A percentile compares a stretch with the other conserved stretches of the same genome.
Conservation (phyloP, 1,284 basidiomycete species). For the Xerocomus nothofagi region DNA sequence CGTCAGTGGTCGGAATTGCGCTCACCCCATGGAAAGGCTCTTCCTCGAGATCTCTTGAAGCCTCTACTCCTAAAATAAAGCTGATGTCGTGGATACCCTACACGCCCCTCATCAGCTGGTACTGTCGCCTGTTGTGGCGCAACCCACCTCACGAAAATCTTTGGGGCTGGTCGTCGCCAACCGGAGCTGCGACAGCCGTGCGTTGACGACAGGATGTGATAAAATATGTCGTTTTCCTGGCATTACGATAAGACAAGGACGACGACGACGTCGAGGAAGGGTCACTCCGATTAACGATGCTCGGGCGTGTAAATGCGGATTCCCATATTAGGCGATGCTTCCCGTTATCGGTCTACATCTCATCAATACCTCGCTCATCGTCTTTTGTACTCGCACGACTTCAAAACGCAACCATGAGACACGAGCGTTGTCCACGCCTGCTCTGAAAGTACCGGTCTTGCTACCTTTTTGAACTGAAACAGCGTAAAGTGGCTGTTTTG, state of each 20-base stretch:
- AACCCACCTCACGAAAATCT: slow-evolving; percentile 74
- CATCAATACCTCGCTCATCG: slow-evolving; percentile 49
- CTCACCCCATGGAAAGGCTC: slow-evolving; percentile 62
- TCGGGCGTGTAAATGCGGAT: background rate
- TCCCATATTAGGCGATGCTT: slow-evolving; percentile 5
- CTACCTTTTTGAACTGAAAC: slow-evolving; percentile 79
- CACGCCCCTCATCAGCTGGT: slow-evolving; percentile 10
- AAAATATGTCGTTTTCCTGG: slow-evolving; percentile 50
- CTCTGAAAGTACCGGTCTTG: slow-evolving; percentile 48
- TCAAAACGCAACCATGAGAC: slow-evolving; percentile 65
- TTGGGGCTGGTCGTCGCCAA: slow-evolving; percentile 62
- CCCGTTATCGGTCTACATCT: background rate
- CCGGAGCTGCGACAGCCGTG: slow-evolving; percentile 71
- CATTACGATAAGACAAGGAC: slow-evolving; percentile 20
- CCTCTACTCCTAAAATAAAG: slow-evolving; percentile 73
- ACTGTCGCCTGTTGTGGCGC: background rate
- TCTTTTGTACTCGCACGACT: slow-evolving; percentile 97
- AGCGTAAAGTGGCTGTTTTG: slow-evolving; percentile 87
- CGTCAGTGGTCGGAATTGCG: background rate
- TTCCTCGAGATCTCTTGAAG: slow-evolving; percentile 63
- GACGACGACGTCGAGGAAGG: background rate
- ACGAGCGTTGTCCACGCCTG: slow-evolving; percentile 67
- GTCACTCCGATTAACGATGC: no score
- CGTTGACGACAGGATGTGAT: slow-evolving; percentile 72
- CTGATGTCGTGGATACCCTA: slow-evolving; percentile 72